Conservation (phyloP, 2,329 filamentous ascomycete species). For the Fusarium chuoi region DNA sequence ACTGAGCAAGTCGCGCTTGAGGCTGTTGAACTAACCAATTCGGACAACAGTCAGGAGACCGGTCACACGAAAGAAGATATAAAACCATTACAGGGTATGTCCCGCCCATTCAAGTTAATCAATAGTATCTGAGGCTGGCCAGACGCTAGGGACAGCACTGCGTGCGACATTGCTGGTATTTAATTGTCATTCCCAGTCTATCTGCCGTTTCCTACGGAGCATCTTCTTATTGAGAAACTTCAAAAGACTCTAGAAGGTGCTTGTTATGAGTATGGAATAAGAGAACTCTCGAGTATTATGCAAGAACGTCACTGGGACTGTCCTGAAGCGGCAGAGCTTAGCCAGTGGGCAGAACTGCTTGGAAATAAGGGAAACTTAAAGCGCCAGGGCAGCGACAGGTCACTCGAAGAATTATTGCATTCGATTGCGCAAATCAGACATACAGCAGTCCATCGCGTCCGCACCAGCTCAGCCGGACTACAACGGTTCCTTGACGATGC, state of each 20-base stretch:
- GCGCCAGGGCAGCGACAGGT: accelerated
- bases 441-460: accelerated
- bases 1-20: background rate
- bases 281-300: accelerated
- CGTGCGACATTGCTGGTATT: accelerated
- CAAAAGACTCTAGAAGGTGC: accelerated
- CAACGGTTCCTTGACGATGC: background rate
- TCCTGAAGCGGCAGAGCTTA: background rate
- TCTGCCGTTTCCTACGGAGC: background rate
- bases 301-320: accelerated
- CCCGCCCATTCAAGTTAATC: background rate
- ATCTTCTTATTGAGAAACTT: background rate
- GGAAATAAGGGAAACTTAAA: background rate
- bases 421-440: background rate
- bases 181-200: background rate
- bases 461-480: accelerated
- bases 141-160: accelerated
- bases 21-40: background rate
- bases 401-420: accelerated
- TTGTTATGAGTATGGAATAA: accelerated
- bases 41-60: background rate
- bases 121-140: background rate
- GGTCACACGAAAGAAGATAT: background rate
- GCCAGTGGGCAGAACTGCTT: accelerated
- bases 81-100: background rate